Evolutionary conservation across 805 yeast genomes (phyloP).

Genomic region (Wickerhamiella vanderwaltii): DNA sequence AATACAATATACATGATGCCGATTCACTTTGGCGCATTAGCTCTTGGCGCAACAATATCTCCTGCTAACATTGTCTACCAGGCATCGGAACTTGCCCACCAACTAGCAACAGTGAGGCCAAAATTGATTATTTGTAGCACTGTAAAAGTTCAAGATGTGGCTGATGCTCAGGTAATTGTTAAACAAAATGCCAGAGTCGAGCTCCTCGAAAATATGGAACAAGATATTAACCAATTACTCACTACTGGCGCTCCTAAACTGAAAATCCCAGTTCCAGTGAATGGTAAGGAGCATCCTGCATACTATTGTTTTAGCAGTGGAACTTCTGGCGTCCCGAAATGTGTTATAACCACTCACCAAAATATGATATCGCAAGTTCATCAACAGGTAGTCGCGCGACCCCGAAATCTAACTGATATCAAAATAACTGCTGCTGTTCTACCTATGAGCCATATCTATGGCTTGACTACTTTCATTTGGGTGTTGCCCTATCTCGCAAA

Average conservation of each 20-base stretch:
- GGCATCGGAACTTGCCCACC: conserved; percentile 23
- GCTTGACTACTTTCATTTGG: conserved; percentile 24
- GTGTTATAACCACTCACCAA: conserved; percentile 52
- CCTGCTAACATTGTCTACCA: conserved; percentile 26
- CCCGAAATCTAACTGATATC: conserved; percentile 16
- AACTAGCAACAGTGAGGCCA: conserved; percentile 18
- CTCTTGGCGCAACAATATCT: conserved; percentile 23
- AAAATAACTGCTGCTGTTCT: conserved; percentile 23
- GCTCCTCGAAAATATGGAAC: background rate
- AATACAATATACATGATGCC: conserved; percentile 24
- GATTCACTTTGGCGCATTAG: conserved; percentile 22
- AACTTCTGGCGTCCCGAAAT: conserved; percentile 56
- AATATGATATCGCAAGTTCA: conserved; percentile 34
- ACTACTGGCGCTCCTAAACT: background rate
- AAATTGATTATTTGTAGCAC: conserved; percentile 18
- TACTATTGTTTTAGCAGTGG: conserved; percentile 26
- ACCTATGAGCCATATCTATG: conserved; percentile 28
- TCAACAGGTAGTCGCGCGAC: conserved; percentile 17
- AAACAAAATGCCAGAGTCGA: conserved; percentile 11
- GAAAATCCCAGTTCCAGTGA: conserved; percentile 7
- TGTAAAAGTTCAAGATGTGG: background rate
- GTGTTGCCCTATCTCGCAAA: conserved; percentile 17
- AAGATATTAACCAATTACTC: background rate
- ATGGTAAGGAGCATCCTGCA: conserved; percentile 18
- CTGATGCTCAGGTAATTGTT: background rate